phyloP scores from a whole-genome alignment of 352 stramenopile species.

The Aphanomyces stellatus region DNA sequence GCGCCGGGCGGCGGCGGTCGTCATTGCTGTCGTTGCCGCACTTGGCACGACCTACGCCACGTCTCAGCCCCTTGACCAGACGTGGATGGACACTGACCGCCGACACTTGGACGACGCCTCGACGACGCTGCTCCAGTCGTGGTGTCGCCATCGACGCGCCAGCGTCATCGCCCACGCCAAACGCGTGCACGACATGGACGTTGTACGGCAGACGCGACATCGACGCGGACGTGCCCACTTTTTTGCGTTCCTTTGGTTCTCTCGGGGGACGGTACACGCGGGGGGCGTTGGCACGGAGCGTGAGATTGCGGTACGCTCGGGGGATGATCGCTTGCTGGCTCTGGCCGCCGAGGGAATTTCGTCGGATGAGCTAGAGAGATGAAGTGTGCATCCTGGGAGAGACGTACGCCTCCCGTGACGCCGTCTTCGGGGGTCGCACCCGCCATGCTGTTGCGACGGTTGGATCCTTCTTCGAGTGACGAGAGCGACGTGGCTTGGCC shows the following conservation, averaged over 20 bases:
- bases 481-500: neutral
- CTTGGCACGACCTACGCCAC: too few relatives aligned
- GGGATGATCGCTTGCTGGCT: neutral
- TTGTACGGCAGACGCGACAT: neutral
- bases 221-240: too few relatives aligned
- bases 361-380: neutral
- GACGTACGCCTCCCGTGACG: neutral
- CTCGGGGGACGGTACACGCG: neutral
- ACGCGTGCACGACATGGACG: neutral
- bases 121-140: neutral
- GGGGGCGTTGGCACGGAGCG: neutral
- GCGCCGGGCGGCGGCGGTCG: too few relatives aligned
- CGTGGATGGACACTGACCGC: too few relatives aligned
- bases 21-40: too few relatives aligned
- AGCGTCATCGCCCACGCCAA: neutral
- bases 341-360: neutral
- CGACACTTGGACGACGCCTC: neutral
- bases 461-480: neutral
- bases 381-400: neutral
- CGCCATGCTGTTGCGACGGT: neutral
- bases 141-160: neutral
- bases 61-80: too few relatives aligned
- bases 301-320: neutral
- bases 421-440: neutral
- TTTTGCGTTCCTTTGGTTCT: neutral